Evolutionary conservation across 805 yeast species (phyloP).

Genomic region (Saccharomycopsis sp.): DNA sequence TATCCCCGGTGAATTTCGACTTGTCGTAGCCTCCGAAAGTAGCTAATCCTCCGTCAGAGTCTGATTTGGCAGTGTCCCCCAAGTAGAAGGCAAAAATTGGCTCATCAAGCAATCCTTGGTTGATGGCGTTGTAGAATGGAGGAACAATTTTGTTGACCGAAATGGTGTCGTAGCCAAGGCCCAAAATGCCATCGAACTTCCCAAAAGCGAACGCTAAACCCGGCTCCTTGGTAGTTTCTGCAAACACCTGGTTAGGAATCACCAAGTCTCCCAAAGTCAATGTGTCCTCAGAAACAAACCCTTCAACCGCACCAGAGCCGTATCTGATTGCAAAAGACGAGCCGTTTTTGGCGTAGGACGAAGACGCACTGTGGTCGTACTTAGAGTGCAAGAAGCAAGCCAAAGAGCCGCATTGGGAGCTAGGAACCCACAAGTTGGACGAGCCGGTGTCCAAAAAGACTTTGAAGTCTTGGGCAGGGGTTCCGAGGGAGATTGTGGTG

Average conservation of each 20-base stretch:
- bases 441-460: slow-evolving; percentile 96
- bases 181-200: slow-evolving; percentile 95
- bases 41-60: slow-evolving; percentile 78
- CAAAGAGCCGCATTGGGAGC: slow-evolving; percentile 79
- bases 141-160: slow-evolving; percentile 88
- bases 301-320: slow-evolving; percentile 91
- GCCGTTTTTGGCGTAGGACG: slow-evolving; percentile 83
- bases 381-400: slow-evolving; percentile 93
- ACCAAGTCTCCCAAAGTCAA: slow-evolving; percentile 75
- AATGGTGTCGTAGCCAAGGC: slow-evolving; percentile 88
- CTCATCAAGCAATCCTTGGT: slow-evolving; percentile 73
- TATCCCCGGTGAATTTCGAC: slow-evolving; percentile 67
- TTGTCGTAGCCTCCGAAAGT: slow-evolving; percentile 93
- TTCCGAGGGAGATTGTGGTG: slow-evolving; percentile 85
- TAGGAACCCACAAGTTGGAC: slow-evolving; percentile 95
- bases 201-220: slow-evolving; percentile 98
- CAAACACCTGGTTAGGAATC: slow-evolving; percentile 87
- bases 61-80: slow-evolving; percentile 66
- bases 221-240: slow-evolving; percentile 96
- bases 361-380: slow-evolving; percentile 75
- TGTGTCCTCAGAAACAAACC: slow-evolving; percentile 83
- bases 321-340: slow-evolving; percentile 78
- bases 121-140: slow-evolving; percentile 85
- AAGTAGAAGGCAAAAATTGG: slow-evolving; percentile 86
- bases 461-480: slow-evolving; percentile 90